Evolutionary conservation across 768 basidiomycete genomes (phyloP).

Genomic region (Amanita muscaria): DNA sequence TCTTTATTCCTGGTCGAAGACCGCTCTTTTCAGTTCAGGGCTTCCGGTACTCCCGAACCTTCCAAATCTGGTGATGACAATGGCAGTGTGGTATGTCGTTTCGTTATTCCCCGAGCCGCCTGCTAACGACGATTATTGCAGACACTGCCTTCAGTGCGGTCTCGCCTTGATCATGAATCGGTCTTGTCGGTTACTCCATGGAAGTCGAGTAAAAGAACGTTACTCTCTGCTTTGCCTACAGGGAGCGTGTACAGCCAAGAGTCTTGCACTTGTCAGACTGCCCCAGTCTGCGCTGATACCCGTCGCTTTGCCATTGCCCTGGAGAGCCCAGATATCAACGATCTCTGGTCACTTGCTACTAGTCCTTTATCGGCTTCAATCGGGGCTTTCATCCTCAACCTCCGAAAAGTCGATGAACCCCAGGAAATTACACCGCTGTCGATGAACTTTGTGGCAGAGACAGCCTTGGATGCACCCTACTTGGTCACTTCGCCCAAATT

Average conservation of each 20-base stretch:
- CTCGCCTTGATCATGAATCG: not conserved
- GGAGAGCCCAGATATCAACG: constrained; percentile 9
- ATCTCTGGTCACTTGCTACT: not conserved
- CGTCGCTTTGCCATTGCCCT: constrained; percentile 16
- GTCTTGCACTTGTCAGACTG: constrained; percentile 8
- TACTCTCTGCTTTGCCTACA: constrained; percentile 10
- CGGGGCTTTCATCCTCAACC: not conserved
- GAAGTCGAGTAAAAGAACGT: constrained; percentile 12
- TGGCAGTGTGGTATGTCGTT: not conserved
- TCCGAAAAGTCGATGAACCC: not conserved
- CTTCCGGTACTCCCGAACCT: not conserved
- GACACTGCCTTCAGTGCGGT: not conserved
- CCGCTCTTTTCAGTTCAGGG: not conserved
- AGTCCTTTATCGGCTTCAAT: not conserved
- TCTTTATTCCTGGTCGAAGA: constrained; percentile 7
- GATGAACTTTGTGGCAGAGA: too few relatives aligned
- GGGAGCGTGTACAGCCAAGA: constrained; percentile 18
- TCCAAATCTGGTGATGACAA: not conserved
- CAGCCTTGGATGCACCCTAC: too few relatives aligned
- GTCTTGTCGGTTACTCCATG: not conserved
- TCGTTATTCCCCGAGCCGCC: not conserved
- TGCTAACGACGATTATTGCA: not conserved
- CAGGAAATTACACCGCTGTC: too few relatives aligned
- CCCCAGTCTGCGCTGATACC: constrained; percentile 12
- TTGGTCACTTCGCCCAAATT: too few relatives aligned